Percentiles rank a stretch among this genome's conserved stretches.
Conservation (phyloP, 2,329 filamentous ascomycete genomes). For the Tolypocladium album region DNA sequence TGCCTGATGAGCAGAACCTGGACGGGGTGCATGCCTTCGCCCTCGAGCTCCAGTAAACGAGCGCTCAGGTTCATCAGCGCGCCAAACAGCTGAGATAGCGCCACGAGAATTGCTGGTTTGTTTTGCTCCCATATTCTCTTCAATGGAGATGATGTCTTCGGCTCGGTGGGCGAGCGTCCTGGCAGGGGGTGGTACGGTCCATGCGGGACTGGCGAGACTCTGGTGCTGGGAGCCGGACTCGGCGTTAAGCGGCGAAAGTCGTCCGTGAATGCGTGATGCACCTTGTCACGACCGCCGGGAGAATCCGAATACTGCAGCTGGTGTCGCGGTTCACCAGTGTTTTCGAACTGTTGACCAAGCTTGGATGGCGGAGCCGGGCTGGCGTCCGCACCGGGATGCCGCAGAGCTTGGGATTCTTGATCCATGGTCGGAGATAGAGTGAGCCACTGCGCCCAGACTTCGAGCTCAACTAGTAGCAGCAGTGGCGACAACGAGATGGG, state of each 20-base stretch:
- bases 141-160: conserved; percentile 9
- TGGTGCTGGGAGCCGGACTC: conserved; percentile 11
- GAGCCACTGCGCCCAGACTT: background rate
- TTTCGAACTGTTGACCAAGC: background rate
- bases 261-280: background rate
- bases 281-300: background rate
- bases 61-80: conserved; percentile 79
- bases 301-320: background rate
- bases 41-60: conserved; percentile 61
- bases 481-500: background rate
- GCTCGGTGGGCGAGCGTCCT: background rate
- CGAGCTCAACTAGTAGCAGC: background rate
- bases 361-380: conserved; percentile 1
- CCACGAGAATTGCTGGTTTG: conserved; percentile 62
- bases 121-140: conserved; percentile 49
- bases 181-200: conserved; percentile 1
- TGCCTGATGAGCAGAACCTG: conserved; percentile 78
- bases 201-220: conserved; percentile 8
- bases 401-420: background rate
- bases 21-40: conserved; percentile 66
- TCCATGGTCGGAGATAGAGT: background rate
- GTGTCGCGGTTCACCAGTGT: background rate
- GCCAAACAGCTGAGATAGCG: conserved; percentile 70
- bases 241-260: conserved; percentile 7
- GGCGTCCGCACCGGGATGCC: background rate